phyloP scores from a whole-genome alignment of 805 yeast species.

The Geotrichum ghanense region DNA sequence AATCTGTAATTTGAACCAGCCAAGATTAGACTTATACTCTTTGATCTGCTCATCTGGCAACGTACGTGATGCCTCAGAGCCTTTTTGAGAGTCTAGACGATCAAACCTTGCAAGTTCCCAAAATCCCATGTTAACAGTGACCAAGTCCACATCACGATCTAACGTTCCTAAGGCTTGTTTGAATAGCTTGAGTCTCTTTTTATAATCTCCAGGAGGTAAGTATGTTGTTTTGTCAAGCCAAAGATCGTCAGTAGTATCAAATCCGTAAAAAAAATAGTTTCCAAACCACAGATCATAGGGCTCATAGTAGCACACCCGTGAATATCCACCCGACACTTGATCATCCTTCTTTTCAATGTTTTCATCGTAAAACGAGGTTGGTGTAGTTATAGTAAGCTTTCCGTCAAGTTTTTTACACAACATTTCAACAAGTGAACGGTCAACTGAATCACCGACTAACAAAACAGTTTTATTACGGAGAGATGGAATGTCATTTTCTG shows the following conservation, averaged over 20 bases:
- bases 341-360: not conserved
- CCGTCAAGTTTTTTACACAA: slow-evolving; percentile 5
- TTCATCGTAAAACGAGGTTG: slow-evolving; percentile 3
- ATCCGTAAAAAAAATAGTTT: slow-evolving; percentile 8
- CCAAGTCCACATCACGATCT: slow-evolving; percentile 6
- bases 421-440: slow-evolving; percentile 5
- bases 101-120: slow-evolving; percentile 9
- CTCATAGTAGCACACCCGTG: slow-evolving; percentile 6
- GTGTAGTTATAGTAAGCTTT: slow-evolving; percentile 5
- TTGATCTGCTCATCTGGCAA: slow-evolving; percentile 6
- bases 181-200: slow-evolving; percentile 5
- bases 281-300: slow-evolving; percentile 6
- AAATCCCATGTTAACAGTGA: slow-evolving; percentile 7
- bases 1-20: slow-evolving; percentile 3
- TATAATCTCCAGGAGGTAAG: slow-evolving; percentile 5
- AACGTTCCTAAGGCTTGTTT: not conserved
- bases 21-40: slow-evolving; percentile 5
- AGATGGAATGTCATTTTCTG: not conserved
- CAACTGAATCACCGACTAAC: slow-evolving; percentile 8
- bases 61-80: slow-evolving; percentile 3
- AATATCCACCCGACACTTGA: slow-evolving; percentile 4
- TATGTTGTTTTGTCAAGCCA: slow-evolving; percentile 9
- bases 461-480: slow-evolving; percentile 6
- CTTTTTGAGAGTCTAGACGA: slow-evolving; percentile 4
- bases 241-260: slow-evolving; percentile 6